phyloP scores from a whole-genome alignment of 805 yeast genomes.

The Monosporozyma aerobia region DNA sequence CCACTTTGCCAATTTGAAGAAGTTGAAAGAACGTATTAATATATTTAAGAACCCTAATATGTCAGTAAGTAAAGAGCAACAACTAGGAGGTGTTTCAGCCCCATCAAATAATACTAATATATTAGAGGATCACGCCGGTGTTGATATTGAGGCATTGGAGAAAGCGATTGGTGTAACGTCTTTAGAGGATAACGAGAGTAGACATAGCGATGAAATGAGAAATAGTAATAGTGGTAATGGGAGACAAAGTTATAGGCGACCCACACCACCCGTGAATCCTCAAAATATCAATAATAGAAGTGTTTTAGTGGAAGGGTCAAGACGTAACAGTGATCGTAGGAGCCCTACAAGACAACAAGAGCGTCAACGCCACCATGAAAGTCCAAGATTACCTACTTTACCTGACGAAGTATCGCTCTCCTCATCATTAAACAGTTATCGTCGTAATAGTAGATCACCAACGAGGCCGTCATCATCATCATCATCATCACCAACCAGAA shows the following conservation, averaged over 20 bases:
- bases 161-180: constrained; percentile 29
- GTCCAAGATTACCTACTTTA: background rate
- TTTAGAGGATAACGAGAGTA: constrained; percentile 2
- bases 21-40: constrained; percentile 28
- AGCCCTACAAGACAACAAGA: background rate
- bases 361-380: background rate
- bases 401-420: background rate
- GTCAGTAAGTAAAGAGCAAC: constrained; percentile 4
- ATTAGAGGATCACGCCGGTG: constrained; percentile 10
- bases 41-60: constrained; percentile 26
- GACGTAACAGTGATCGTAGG: background rate
- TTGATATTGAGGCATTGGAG: constrained; percentile 30
- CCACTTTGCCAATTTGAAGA: constrained; percentile 29
- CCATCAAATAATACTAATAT: constrained; percentile 1
- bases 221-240: background rate
- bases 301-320: background rate
- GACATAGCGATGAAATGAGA: background rate
- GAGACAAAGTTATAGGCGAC: background rate
- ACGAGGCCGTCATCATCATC: background rate
- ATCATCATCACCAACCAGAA: background rate
- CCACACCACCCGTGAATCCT: background rate
- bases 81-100: background rate
- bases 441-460: background rate
- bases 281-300: background rate
- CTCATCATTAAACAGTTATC: background rate